Percentiles rank a stretch among this genome's conserved stretches.
phyloP scores from a whole-genome alignment of 768 basidiomycete genomes.

The Hericium erinaceus region DNA sequence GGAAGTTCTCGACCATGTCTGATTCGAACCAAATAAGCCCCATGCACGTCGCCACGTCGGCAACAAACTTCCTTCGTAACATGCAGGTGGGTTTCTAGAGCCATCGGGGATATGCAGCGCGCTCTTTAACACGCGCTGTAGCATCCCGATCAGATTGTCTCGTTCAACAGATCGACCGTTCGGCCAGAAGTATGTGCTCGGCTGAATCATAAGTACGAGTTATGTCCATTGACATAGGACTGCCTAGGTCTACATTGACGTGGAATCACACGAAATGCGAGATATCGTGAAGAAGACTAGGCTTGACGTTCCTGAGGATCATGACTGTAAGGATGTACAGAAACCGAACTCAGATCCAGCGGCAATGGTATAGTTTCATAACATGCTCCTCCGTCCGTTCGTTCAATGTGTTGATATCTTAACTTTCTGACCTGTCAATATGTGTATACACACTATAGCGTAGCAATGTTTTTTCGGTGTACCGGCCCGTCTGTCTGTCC shows the following conservation, averaged over 20 bases:
- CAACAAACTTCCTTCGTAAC: background rate
- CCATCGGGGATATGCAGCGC: background rate
- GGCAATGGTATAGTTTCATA: too few species aligned
- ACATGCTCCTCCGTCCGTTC: too few species aligned
- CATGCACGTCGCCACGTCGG: background rate
- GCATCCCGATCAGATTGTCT: background rate
- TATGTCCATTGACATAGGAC: background rate
- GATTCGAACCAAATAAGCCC: background rate
- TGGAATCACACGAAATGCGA: slow-evolving; percentile 2
- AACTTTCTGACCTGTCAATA: too few species aligned
- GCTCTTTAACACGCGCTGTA: background rate
- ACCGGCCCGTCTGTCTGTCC: too few species aligned
- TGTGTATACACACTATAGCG: too few species aligned
- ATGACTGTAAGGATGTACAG: too few species aligned
- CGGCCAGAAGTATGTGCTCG: background rate
- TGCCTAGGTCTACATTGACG: background rate
- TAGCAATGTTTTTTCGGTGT: too few species aligned
- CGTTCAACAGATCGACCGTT: background rate
- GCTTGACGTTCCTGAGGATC: background rate
- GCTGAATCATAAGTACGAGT: background rate
- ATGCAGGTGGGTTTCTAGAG: background rate
- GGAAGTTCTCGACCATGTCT: background rate
- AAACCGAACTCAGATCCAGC: too few species aligned
- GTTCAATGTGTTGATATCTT: too few species aligned
- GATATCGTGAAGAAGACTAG: background rate